Evolutionary conservation across 768 basidiomycete species (phyloP).

Genomic region (Pleurotus platypus): DNA sequence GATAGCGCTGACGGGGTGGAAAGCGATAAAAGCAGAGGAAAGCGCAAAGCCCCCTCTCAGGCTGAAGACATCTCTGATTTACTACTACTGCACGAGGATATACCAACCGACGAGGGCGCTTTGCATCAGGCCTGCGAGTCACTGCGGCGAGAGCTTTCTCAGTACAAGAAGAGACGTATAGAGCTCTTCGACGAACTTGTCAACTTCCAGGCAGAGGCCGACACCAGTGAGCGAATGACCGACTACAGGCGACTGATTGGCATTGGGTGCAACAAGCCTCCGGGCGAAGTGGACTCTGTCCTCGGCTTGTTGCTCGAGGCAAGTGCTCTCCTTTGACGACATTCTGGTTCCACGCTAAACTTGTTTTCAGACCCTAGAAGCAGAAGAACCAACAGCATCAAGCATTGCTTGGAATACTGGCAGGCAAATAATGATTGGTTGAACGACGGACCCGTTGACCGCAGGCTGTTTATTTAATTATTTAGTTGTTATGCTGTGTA

Average conservation of each 20-base stretch:
- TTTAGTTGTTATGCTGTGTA: conserved; percentile 7
- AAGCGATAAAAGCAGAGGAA: conserved; percentile 49
- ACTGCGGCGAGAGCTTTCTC: conserved; percentile 61
- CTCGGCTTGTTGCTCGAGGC: conserved; percentile 85
- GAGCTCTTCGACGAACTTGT: conserved; percentile 74
- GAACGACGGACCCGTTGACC: conserved; percentile 7
- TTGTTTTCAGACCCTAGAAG: conserved; percentile 64
- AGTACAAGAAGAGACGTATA: conserved; percentile 65
- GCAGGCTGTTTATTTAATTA: conserved; percentile 8
- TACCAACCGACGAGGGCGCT: conserved; percentile 55
- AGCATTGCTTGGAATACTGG: conserved; percentile 43
- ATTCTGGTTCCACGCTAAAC: background rate
- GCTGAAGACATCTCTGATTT: conserved; percentile 67
- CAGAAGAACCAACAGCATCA: conserved; percentile 72
- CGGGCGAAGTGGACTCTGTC: conserved; percentile 85
- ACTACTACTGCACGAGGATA: conserved; percentile 48
- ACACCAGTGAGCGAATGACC: conserved; percentile 84
- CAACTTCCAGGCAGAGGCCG: conserved; percentile 82
- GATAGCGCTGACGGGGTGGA: conserved; percentile 27
- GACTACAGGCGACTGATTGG: conserved; percentile 89
- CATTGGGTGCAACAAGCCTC: conserved; percentile 83
- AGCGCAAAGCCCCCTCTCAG: conserved; percentile 45
- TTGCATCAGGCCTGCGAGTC: conserved; percentile 52
- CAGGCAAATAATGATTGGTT: conserved; percentile 29
- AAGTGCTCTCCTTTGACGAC: conserved; percentile 15